Evolutionary conservation across 2,329 filamentous ascomycete genomes (phyloP).

Genomic region (Phyllosticta citribraziliensis): DNA sequence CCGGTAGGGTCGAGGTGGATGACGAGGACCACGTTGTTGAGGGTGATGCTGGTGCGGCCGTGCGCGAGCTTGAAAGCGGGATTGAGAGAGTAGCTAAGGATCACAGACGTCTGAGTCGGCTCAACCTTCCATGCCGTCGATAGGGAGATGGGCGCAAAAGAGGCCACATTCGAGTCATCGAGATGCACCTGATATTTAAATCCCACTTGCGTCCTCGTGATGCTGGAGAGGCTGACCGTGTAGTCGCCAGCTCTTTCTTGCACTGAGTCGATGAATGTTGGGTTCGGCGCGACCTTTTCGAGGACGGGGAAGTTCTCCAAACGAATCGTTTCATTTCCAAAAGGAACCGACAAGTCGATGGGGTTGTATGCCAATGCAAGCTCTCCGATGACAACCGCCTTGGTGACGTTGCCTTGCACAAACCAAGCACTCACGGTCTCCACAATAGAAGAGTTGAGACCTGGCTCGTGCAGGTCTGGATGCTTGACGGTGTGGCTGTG

Average conservation of each 20-base stretch:
- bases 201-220: slow-evolving; percentile 64
- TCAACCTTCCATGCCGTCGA: slow-evolving; percentile 75
- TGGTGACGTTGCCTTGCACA: slow-evolving; percentile 60
- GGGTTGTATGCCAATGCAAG: slow-evolving; percentile 77
- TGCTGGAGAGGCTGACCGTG: slow-evolving; percentile 59
- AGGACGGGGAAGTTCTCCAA: slow-evolving; percentile 82
- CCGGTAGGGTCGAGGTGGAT: slow-evolving; percentile 57
- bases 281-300: slow-evolving; percentile 89
- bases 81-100: slow-evolving; percentile 78
- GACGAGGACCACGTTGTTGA: slow-evolving; percentile 68
- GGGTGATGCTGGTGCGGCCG: slow-evolving; percentile 38
- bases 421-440: slow-evolving; percentile 86
- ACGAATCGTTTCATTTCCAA: slow-evolving; percentile 55
- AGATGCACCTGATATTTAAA: slow-evolving; percentile 89
- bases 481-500: slow-evolving; percentile 58
- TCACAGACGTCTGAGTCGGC: slow-evolving; percentile 72
- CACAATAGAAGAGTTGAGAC: slow-evolving; percentile 79
- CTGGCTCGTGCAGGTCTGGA: slow-evolving; percentile 67
- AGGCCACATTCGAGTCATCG: slow-evolving; percentile 45
- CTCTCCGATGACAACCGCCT: slow-evolving; percentile 72
- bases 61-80: slow-evolving; percentile 46
- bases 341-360: slow-evolving; percentile 34
- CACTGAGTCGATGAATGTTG: slow-evolving; percentile 71
- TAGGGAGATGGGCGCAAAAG: slow-evolving; percentile 63
- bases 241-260: slow-evolving; percentile 68